Base-by-base conservation (phyloP, 1,284 basidiomycete species). In the Naganishia sp. region DNA sequence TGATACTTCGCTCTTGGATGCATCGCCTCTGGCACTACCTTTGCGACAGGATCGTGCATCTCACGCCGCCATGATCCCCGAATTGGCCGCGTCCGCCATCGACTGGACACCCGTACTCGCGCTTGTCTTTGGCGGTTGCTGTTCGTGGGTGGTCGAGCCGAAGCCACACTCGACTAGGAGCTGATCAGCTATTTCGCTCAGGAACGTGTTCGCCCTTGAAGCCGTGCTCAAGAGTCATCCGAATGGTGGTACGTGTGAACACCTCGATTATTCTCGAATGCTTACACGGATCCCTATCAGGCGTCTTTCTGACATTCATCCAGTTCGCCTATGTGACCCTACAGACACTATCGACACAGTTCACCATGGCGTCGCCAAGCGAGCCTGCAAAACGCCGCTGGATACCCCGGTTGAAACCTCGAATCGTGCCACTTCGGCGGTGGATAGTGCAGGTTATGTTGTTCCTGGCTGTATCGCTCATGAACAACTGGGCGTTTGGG, bases 401-500 rank as follows among this genome's bases (percentile, higher is more conserved):
- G 72, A 46, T 85, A 3, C 82, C 70, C 0, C 42, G 82, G 11
- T 80, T 90, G 23, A 84, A 84, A 70, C 82, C 83, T 21, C 83
- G 89, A 11, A 82, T 82, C 67, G 87, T 96, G 17, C 92, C 93
- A 0, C 75, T 97, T 23, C 77, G 80, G 15, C 82, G 88, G 11
- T 95, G 95, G 82, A 73, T 88, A 23, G 80, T 88, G 0, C 93
- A 96, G 79, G 93, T 96, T 52, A 82, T 83, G 1, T 82, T 97
- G 47, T 95, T 94, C 79, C 88, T 90, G 68, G 77, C 84, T 7
- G 85, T 93, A 65, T 92, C 89, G n/a, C 75, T 79, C 57, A 75
- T 97, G 72, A 97, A 97, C 80, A 97, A 96, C 79, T 86, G 85
- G 28, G 94, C 92, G 0, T 96, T 97, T 75, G 90, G 86, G 3